A percentile compares a stretch with the other conserved stretches of the same genome.
These are phyloP conservation scores for Xylona heveae DNA, from an alignment of 495 filamentous ascomycete species.

Conservation along the genomic window DNA sequence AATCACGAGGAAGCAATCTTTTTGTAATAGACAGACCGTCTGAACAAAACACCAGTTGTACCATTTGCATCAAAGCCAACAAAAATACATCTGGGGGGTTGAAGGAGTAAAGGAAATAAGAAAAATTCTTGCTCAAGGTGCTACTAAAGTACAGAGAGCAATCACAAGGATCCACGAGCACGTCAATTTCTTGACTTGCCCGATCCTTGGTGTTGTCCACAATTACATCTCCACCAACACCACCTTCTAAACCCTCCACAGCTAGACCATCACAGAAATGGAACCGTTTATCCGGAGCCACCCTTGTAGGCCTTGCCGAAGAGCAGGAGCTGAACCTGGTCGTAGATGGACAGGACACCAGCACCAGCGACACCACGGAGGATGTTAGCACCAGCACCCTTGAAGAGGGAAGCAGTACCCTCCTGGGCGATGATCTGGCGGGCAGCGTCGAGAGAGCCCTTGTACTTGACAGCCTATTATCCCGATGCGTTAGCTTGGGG, in stretches of 20 bases:
- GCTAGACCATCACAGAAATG: no score
- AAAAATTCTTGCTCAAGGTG: no score
- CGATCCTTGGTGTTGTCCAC: no score
- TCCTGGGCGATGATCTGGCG: conserved; percentile 92
- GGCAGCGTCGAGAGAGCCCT: conserved; percentile 78
- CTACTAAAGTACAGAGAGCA: no score
- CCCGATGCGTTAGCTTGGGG: conserved; percentile 3
- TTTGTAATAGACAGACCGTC: no score
- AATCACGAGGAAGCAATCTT: no score
- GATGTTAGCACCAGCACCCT: conserved; percentile 99
- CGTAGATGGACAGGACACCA: conserved; percentile 99
- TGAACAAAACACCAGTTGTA: no score
- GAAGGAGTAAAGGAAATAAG: no score
- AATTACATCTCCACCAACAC: conserved; percentile 2
- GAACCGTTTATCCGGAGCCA: conserved; percentile 49
- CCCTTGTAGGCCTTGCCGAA: conserved; percentile 99
- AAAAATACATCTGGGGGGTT: no score
- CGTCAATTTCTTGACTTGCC: no score
- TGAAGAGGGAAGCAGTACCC: conserved; percentile 96
- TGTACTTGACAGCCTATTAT: conserved; percentile 93
- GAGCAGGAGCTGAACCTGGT: conserved; percentile 93
- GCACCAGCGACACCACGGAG: conserved; percentile 99
- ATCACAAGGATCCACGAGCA: no score
- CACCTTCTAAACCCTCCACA: neutral
- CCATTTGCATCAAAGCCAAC: no score